phyloP scores from a whole-genome alignment of 768 basidiomycete genomes.

The Boletellus ananiceps region DNA sequence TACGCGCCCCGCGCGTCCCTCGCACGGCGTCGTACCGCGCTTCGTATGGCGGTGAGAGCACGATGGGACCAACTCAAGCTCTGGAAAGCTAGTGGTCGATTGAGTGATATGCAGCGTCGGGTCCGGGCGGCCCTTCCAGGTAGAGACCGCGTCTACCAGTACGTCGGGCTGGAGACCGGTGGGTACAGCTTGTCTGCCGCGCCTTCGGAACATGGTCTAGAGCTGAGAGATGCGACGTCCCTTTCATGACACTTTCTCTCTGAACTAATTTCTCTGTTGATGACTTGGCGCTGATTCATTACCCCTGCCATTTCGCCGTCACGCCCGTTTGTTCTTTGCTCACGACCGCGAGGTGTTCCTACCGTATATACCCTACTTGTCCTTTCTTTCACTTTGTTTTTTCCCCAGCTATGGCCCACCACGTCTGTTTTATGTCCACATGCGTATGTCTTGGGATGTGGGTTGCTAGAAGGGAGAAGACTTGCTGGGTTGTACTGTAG shows the following conservation, averaged over 20 bases:
- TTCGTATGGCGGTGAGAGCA: slow-evolving; percentile 25
- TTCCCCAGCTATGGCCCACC: slow-evolving; percentile 9
- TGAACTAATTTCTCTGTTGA: slow-evolving; percentile 11
- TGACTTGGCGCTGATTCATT: slow-evolving; percentile 8
- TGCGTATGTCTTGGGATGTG: slow-evolving; percentile 7
- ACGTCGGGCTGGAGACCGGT: slow-evolving; percentile 22
- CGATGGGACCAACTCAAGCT: slow-evolving; percentile 28
- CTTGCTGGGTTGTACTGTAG: slow-evolving; percentile 11
- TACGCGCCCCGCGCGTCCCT: slow-evolving; percentile 21
- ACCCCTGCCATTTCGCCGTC: not conserved
- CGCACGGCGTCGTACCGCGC: slow-evolving; percentile 24
- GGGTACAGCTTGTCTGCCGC: not conserved
- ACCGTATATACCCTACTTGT: slow-evolving; percentile 6
- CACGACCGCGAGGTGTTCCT: slow-evolving; percentile 4
- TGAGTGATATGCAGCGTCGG: slow-evolving; percentile 28
- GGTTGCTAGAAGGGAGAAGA: not conserved
- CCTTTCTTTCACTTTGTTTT: not conserved
- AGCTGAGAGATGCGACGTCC: not conserved
- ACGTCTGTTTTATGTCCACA: slow-evolving; percentile 16
- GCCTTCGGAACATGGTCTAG: not conserved
- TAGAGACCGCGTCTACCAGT: slow-evolving; percentile 28
- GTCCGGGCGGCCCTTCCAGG: slow-evolving; percentile 26
- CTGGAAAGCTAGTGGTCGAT: slow-evolving; percentile 25
- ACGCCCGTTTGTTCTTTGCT: not conserved
- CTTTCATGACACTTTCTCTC: slow-evolving; percentile 12